These are phyloP conservation scores for Sclerotiophoma versabilis DNA, from an alignment of 2,329 filamentous ascomycete species.

Conservation along the genomic window DNA sequence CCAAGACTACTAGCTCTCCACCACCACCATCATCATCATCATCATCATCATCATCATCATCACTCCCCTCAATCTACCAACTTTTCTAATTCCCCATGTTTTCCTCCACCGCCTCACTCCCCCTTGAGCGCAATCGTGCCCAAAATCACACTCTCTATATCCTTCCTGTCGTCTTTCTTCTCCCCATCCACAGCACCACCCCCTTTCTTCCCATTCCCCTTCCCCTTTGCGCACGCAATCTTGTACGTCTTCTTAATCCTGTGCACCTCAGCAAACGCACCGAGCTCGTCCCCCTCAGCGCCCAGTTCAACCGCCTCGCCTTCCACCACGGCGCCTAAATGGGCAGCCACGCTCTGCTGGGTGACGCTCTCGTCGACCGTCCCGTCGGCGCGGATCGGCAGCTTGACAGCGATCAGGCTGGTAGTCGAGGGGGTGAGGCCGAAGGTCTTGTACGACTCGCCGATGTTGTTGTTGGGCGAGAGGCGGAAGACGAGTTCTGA, in stretches of 20 bases:
- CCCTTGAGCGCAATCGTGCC: constrained; percentile 81
- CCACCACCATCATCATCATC: too few relatives aligned
- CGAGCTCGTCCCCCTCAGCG: constrained; percentile 53
- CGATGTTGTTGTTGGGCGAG: constrained; percentile 86
- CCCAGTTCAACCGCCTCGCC: constrained; percentile 34
- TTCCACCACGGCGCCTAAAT: constrained; percentile 36
- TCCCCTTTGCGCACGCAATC: constrained; percentile 60
- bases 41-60: too few relatives aligned
- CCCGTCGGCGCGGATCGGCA: constrained; percentile 55
- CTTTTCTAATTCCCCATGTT: too few relatives aligned
- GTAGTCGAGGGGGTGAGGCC: constrained; percentile 77
- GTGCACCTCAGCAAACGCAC: constrained; percentile 57
- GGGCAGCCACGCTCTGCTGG: constrained; percentile 32
- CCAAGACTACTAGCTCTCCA: too few relatives aligned
- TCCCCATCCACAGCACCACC: constrained; percentile 24
- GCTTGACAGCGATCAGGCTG: constrained; percentile 80
- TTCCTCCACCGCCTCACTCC: constrained; percentile 39
- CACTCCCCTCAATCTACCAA: background rate
- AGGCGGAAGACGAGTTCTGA: constrained; percentile 85
- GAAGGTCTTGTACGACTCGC: constrained; percentile 88
- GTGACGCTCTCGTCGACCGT: constrained; percentile 20
- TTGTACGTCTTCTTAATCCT: constrained; percentile 89
- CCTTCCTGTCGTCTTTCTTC: constrained; percentile 54
- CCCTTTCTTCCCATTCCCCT: constrained; percentile 39
- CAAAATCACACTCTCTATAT: constrained; percentile 74